phyloP scores from a whole-genome alignment of 2,329 filamentous ascomycete species.

The Pyricularia pennisetigena region DNA sequence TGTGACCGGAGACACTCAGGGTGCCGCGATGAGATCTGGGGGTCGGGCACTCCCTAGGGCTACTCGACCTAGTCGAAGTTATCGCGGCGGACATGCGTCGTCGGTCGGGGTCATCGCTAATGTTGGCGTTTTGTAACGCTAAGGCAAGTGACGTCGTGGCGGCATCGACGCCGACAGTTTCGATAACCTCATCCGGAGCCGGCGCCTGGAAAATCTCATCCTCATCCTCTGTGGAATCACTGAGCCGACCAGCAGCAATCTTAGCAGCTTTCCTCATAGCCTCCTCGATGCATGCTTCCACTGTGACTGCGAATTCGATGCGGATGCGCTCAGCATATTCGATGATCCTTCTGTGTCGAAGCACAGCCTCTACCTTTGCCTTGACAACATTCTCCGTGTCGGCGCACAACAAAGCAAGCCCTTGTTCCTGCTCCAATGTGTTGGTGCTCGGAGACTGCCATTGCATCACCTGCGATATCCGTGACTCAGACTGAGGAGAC shows the following conservation, averaged over 20 bases:
- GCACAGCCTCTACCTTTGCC: constrained; percentile 85
- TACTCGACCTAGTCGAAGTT: constrained; percentile 76
- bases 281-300: constrained; percentile 91
- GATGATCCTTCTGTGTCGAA: constrained; percentile 83
- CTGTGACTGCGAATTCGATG: constrained; percentile 82
- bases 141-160: constrained; percentile 46
- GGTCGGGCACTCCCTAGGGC: constrained; percentile 82
- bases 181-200: constrained; percentile 20
- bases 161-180: constrained; percentile 37
- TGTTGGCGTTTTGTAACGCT: constrained; percentile 37
- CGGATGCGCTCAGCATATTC: constrained; percentile 95
- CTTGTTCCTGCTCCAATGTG: constrained; percentile 87
- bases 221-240: constrained; percentile 61
- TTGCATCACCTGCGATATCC: constrained; percentile 86
- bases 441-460: constrained; percentile 94
- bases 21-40: constrained; percentile 69
- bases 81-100: constrained; percentile 47
- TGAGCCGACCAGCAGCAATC: constrained; percentile 76
- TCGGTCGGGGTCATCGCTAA: constrained; percentile 28
- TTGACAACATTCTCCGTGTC: constrained; percentile 81
- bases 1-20: constrained; percentile 45
- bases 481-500: constrained; percentile 90
- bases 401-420: constrained; percentile 74
- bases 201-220: constrained; percentile 38
- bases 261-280: constrained; percentile 82